Conservation (phyloP, 352 stramenopile species). For the Globisporangium irregulare region DNA sequence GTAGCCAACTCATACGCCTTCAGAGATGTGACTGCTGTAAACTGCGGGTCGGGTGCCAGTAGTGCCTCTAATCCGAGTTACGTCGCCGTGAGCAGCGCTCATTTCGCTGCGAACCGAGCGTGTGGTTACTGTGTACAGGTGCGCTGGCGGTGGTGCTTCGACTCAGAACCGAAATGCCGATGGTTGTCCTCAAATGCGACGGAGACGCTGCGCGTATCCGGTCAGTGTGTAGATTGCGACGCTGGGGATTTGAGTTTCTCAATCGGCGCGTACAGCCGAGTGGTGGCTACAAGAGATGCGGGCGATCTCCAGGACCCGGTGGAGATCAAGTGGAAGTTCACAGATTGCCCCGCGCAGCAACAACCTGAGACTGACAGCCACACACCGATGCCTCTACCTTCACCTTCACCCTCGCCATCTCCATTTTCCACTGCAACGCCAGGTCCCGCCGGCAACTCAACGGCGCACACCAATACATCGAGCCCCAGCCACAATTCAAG, state of each 20-base stretch:
- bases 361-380: not conserved
- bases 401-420: too few species aligned
- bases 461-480: not conserved
- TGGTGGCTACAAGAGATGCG: not conserved
- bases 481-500: not conserved
- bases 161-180: not conserved
- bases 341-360: not conserved
- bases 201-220: not conserved
- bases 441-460: too few species aligned
- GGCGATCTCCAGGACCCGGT: not conserved
- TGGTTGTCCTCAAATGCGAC: not conserved
- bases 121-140: not conserved
- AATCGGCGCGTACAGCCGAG: not conserved
- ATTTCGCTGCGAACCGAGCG: not conserved
- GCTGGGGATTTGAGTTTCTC: not conserved
- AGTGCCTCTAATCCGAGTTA: not conserved
- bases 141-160: not conserved
- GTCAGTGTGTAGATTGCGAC: not conserved
- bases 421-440: too few species aligned
- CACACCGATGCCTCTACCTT: not conserved
- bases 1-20: not conserved
- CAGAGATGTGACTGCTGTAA: not conserved
- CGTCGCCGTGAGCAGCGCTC: not conserved
- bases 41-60: not conserved
- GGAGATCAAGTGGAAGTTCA: slow-evolving; percentile 1